These are phyloP conservation scores for Aspergillus aculeatus DNA, from an alignment of 2,329 filamentous ascomycete species.

Conservation along the genomic window DNA sequence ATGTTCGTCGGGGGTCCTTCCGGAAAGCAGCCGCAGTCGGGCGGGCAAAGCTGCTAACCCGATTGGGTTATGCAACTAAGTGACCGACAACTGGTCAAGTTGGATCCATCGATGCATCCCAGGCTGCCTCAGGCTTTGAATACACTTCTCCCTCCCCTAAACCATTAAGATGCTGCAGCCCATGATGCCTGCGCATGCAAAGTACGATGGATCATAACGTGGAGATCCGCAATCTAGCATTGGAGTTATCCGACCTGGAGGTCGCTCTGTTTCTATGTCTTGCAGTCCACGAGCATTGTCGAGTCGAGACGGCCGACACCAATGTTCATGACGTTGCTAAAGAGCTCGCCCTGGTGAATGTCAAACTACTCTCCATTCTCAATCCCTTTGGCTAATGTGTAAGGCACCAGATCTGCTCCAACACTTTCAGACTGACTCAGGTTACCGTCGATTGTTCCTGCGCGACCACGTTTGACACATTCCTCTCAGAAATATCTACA, in stretches of 20 bases:
- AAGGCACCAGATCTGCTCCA: conserved; percentile 59
- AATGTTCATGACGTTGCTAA: conserved; percentile 66
- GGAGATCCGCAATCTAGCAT: conserved; percentile 65
- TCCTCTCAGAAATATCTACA: conserved; percentile 67
- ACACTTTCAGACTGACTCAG: conserved; percentile 70
- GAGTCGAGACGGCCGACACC: conserved; percentile 70
- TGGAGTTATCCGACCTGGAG: conserved; percentile 81
- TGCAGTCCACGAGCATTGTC: conserved; percentile 78
- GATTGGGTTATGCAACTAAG: neutral
- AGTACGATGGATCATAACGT: conserved; percentile 15
- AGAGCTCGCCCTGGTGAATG: conserved; percentile 67
- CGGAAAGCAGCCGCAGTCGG: neutral
- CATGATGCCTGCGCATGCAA: conserved; percentile 5
- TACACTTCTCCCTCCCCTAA: neutral
- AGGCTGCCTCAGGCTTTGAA: neutral
- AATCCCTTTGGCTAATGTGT: neutral
- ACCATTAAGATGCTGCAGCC: neutral
- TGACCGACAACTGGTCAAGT: too few relatives aligned
- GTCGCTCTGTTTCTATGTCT: conserved; percentile 81
- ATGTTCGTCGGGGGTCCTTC: conserved; percentile 13
- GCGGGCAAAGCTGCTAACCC: conserved; percentile 10
- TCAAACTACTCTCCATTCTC: neutral
- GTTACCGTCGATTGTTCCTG: conserved; percentile 70
- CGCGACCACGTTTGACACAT: conserved; percentile 75
- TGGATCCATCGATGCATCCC: too few relatives aligned